phyloP scores from a whole-genome alignment of 2,329 filamentous ascomycete genomes.

The Exophiala aquamarina region DNA sequence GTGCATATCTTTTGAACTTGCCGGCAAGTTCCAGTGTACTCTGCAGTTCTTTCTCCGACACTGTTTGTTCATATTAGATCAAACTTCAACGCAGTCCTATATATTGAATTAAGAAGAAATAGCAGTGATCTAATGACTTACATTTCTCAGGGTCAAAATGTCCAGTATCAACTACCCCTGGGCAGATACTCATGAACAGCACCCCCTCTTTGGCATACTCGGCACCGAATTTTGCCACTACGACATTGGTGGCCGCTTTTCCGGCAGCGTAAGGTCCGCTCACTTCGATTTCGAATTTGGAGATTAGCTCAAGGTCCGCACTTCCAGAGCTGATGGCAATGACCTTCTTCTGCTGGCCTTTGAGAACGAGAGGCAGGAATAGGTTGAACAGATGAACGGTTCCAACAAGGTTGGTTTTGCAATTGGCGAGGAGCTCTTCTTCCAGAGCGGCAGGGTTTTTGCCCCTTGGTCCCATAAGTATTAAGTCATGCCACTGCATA shows the following conservation, averaged over 20 bases:
- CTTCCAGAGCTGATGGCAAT: slow-evolving; percentile 50
- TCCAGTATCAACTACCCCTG: slow-evolving; percentile 51
- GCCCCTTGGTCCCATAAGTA: slow-evolving; percentile 33
- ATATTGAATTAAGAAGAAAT: no score
- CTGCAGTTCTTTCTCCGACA: neutral
- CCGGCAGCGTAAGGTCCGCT: slow-evolving; percentile 46
- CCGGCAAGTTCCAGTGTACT: neutral
- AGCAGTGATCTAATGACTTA: no score
- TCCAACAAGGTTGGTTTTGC: slow-evolving; percentile 52
- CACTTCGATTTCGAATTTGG: slow-evolving; percentile 36
- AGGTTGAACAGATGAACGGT: slow-evolving; percentile 54
- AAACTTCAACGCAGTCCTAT: no score
- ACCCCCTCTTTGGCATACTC: slow-evolving; percentile 52
- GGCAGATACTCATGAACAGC: slow-evolving; percentile 53
- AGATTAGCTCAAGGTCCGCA: slow-evolving; percentile 47
- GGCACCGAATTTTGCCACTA: slow-evolving; percentile 54
- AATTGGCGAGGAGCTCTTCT: slow-evolving; percentile 32
- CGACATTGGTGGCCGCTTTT: slow-evolving; percentile 55
- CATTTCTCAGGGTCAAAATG: slow-evolving; percentile 21
- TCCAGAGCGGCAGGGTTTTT: slow-evolving; percentile 36
- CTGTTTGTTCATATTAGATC: neutral
- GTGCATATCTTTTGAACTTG: slow-evolving; percentile 40
- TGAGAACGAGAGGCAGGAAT: slow-evolving; percentile 53
- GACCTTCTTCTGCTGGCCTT: slow-evolving; percentile 55
- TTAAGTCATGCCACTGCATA: no score